These are phyloP conservation scores for Rossbeevera mucosa DNA, from an alignment of 768 basidiomycete species.

Conservation along the genomic window DNA sequence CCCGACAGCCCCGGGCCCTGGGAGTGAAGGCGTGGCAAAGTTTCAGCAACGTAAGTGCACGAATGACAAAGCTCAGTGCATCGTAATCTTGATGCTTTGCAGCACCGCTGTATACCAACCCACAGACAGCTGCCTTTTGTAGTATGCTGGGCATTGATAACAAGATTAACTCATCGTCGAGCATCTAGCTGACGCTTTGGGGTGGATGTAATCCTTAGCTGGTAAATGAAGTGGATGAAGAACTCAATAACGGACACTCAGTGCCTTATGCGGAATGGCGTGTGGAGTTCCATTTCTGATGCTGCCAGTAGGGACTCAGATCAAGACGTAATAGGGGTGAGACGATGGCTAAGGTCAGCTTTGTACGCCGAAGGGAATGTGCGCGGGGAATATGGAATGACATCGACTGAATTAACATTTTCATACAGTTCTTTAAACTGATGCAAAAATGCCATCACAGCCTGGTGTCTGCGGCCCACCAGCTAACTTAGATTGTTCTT, in stretches of 20 bases:
- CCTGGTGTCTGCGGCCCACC: conserved; percentile 40
- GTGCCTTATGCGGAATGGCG: no score
- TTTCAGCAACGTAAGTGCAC: conserved; percentile 35
- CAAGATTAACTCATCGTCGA: conserved; percentile 44
- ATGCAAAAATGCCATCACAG: conserved; percentile 79
- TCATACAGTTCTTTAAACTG: conserved; percentile 72
- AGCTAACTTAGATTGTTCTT: conserved; percentile 2
- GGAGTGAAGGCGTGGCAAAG: conserved; percentile 37
- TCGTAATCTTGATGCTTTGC: conserved; percentile 1
- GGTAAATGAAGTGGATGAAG: background rate
- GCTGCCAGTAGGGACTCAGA: conserved; percentile 53
- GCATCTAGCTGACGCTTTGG: background rate
- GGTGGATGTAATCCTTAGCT: background rate
- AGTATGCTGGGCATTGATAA: conserved; percentile 74
- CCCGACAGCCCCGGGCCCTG: conserved; percentile 58
- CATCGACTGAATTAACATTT: conserved; percentile 43
- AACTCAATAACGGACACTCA: no score
- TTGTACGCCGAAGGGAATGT: background rate
- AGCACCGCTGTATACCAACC: conserved; percentile 81
- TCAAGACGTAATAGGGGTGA: conserved; percentile 62
- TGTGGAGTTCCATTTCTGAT: conserved; percentile 34
- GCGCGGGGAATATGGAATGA: background rate
- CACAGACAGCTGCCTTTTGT: conserved; percentile 87
- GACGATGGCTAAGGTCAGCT: conserved; percentile 77
- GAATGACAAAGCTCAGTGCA: background rate